Base-by-base conservation (phyloP, 179 eudicot species). In the Kewa caespitosa region DNA sequence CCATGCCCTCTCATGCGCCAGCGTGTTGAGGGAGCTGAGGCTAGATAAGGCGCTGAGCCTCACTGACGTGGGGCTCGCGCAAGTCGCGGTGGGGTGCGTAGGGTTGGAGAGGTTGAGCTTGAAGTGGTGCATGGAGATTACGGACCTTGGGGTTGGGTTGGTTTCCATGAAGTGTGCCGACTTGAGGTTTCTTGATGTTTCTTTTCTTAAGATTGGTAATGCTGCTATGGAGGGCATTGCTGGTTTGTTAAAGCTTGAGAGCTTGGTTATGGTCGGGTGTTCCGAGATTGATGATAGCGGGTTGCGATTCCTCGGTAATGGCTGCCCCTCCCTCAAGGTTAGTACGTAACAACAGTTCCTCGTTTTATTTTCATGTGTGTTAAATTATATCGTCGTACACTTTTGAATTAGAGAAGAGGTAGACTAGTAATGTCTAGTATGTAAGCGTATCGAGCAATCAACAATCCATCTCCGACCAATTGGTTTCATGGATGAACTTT, bases 251-350 rank as follows among this genome's bases (percentile, higher is more conserved):
- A 86, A 74, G 86, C 78, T 92, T 78, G 91, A 89, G 83, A 83
- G 76, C 65, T 86, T 92, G 80, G 42, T 54, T 30, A 90, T 92
- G 93, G 89, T 78, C 50, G 91, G 90, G 15, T 89, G 93, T 73
- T 80, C 82, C 31, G 46, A 73, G 34, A 81, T 92, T 63, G 90
- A 88, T 82, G 96, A 92, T 81, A 65, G 23, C 39, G 97, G 93
- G 23, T 70, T 92, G 86, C 70, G 50, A 48, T 82, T 84, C 60
- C 80, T 92, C 46, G 90, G 86, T 67, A 65, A 78, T 59, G 93
- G 92, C 33, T 90, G 97, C 67, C 89, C 93, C 79, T 86, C 86
- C 18, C 93, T 92, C 76, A 90, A 89, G 96, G 97, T 92, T 42
- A 50, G 65, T 28, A 3, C 3, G 8, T 39, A 14, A 48, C 34